Evolutionary conservation across 208 protist species (phyloP).

Genomic region (Acanthamoeba triangularis): DNA sequence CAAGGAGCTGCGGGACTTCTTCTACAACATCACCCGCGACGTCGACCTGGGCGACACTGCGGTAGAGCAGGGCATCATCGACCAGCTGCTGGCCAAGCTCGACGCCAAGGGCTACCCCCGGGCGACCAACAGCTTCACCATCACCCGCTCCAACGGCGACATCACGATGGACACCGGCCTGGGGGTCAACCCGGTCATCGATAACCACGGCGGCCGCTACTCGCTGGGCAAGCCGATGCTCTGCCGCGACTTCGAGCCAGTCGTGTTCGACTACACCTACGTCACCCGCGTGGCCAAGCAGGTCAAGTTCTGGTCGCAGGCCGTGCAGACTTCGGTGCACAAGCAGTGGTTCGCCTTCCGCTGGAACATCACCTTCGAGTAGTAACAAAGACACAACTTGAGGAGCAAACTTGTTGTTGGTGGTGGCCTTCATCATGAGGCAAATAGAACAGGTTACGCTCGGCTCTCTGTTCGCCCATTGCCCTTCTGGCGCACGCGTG

Average conservation of each 20-base stretch:
- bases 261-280: neutral
- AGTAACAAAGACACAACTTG: too few species aligned
- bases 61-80: neutral
- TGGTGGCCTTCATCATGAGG: too few species aligned
- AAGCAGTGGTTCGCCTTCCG: neutral
- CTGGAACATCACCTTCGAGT: neutral
- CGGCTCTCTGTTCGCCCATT: too few species aligned
- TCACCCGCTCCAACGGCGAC: constrained; percentile 7
- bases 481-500: too few species aligned
- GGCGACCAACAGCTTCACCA: neutral
- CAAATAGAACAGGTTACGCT: too few species aligned
- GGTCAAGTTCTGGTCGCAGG: too few species aligned
- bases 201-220: constrained; percentile 1
- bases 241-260: too few species aligned
- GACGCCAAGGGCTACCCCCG: neutral
- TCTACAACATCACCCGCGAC: neutral
- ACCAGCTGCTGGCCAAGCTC: neutral
- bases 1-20: neutral
- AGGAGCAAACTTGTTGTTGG: too few species aligned
- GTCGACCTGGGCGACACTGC: neutral
- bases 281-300: neutral
- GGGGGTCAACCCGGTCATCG: neutral
- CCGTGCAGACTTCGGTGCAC: neutral
- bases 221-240: neutral
- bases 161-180: neutral